Conservation (phyloP, 75 land plant genomes). For the Cupressus sempervirens region DNA sequence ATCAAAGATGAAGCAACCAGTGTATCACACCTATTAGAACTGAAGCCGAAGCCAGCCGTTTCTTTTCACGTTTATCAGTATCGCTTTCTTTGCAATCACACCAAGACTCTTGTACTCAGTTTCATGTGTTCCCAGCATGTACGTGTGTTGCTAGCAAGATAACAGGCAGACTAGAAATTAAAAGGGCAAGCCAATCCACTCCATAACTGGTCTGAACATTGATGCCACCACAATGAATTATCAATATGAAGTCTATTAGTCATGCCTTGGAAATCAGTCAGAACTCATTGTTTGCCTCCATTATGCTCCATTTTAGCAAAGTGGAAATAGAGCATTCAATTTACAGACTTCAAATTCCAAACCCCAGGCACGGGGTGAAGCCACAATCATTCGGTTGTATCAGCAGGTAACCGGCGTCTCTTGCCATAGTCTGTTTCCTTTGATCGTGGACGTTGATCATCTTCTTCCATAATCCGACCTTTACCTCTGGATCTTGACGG, state of each 20-base stretch:
- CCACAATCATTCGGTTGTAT: slow-evolving; percentile 18
- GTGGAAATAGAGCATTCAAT: neutral
- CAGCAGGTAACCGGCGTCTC: slow-evolving; percentile 50
- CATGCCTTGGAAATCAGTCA: neutral
- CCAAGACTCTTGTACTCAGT: neutral
- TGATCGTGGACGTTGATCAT: slow-evolving; percentile 65
- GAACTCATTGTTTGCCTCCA: neutral
- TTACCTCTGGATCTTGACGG: slow-evolving; percentile 49
- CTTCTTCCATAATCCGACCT: slow-evolving; percentile 37
- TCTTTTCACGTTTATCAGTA: slow-evolving; percentile 2
- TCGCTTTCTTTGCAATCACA: slow-evolving; percentile 5
- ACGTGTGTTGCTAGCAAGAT: neutral
- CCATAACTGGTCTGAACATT: slow-evolving; percentile 4
- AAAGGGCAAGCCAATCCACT: neutral
- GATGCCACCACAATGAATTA: neutral
- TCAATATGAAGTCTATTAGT: neutral
- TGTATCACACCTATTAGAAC: slow-evolving; percentile 10
- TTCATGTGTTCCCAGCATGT: slow-evolving; percentile 11
- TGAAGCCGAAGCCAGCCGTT: neutral
- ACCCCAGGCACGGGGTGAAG: neutral
- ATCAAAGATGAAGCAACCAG: slow-evolving; percentile 10
- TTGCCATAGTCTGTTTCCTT: slow-evolving; percentile 80
- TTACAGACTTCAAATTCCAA: neutral
- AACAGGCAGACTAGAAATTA: neutral
- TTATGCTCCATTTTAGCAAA: neutral